Evolutionary conservation across 2,329 filamentous ascomycete species (phyloP), one percentile per base, ranked within the genome.

Genomic region (Neurospora sp.): DNA sequence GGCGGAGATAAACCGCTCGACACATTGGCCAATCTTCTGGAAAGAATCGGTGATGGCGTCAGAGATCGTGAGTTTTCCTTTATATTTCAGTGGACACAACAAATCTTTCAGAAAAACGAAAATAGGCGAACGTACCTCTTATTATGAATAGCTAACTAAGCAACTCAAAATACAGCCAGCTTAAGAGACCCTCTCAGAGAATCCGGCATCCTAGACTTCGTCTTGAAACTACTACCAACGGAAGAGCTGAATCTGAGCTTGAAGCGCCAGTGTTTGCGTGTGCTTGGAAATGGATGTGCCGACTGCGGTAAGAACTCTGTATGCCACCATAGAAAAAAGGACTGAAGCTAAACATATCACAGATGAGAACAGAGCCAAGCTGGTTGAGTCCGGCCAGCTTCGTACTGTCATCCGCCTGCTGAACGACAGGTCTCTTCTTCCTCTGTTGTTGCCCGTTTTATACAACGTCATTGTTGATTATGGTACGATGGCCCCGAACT

Each of bases 391-490:
- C 15, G 82, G 82, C 66, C 81, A 82, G 33, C 75, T 90, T 12
- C 67, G 78, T 3, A 77, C 80, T 39, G 80, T 90, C 69, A 83
- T 87, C 39, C 73, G 78, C 2, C 80, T 86, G 41, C 77, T 89
- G 8, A 73, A 78, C 15, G 77, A 86, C 43, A 82, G 86, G 67
- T 77, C 79, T 0, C 73, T 89, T 19, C 77, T 88, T 8, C 77
- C 81, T 0, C 86, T 87, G 75, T 82, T 82, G 41, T 83, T 89
- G 52, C 86, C 87, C 0, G 88, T 89, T 8, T 78, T 90, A 4
- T 88, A 85, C 77, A 90, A 90, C 74, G 82, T 89, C 66, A 83
- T 87, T 69, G 83, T 89, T 15, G 88, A 90, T 75, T 89, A 88
- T 75, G 86, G 87, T 89, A 76, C 78, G 82, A 57, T 65, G 8